A percentile compares a stretch with the other conserved stretches of the same genome.
These are phyloP conservation scores for Pugionium dolabratum DNA, from an alignment of 345 rosid genomes.

Conservation along the genomic window DNA sequence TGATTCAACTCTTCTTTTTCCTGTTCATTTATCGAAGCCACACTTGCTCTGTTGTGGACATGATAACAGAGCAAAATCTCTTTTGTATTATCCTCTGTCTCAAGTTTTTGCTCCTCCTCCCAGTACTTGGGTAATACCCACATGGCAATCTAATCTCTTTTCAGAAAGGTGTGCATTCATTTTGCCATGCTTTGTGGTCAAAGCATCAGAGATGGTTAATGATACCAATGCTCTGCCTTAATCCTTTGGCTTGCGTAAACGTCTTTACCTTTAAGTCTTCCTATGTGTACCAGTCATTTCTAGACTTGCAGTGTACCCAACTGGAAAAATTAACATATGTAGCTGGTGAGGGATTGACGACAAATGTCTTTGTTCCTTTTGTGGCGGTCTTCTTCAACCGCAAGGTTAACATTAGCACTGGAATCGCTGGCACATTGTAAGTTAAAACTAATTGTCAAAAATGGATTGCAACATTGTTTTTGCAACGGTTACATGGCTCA, in stretches of 20 bases:
- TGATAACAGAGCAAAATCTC: constrained; percentile 67
- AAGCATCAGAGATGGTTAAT: constrained; percentile 95
- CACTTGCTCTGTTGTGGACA: constrained; percentile 98
- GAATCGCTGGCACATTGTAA: no score
- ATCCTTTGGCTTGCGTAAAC: constrained; percentile 90
- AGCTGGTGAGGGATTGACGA: constrained; percentile 88
- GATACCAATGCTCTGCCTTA: constrained; percentile 96
- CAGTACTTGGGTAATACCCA: no score
- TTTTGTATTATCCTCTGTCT: no score
- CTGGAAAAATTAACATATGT: constrained; percentile 81
- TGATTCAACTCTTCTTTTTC: constrained; percentile 85
- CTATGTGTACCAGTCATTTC: constrained; percentile 60
- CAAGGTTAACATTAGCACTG: constrained; percentile 65
- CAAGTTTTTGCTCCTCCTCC: no score
- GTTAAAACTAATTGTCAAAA: no score
- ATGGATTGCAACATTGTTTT: no score
- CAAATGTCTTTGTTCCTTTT: constrained; percentile 85
- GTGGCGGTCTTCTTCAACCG: constrained; percentile 93
- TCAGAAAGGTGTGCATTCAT: constrained; percentile 96
- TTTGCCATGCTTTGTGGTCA: constrained; percentile 98
- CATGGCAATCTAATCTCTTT: not conserved
- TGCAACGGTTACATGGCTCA: no score
- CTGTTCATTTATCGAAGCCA: constrained; percentile 89
- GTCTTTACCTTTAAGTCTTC: not conserved
- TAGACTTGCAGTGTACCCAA: constrained; percentile 92